phyloP scores from a whole-genome alignment of 352 stramenopile genomes.

The Phytophthora lateralis region DNA sequence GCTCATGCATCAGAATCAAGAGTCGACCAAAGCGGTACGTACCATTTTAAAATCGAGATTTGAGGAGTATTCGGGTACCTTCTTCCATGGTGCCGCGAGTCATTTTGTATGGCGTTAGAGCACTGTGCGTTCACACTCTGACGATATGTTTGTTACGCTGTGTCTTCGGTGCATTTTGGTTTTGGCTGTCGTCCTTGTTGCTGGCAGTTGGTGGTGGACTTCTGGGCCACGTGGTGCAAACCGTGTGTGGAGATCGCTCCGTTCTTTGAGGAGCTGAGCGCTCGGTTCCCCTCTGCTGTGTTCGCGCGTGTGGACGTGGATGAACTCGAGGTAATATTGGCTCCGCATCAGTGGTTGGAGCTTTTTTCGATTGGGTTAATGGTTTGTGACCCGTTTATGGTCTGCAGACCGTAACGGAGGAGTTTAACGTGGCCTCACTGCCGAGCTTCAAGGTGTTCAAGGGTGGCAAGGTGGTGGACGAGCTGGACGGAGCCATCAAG shows the following conservation, averaged over 20 bases:
- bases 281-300: constrained; percentile 47
- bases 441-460: constrained; percentile 95
- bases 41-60: too few relatives aligned
- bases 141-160: background rate
- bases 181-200: constrained; percentile 2
- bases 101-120: too few relatives aligned
- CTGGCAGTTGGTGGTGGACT: constrained; percentile 80
- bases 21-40: constrained; percentile 52
- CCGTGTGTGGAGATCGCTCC: constrained; percentile 81
- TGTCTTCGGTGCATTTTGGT: too few relatives aligned
- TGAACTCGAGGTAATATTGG: constrained; percentile 49
- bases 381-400: background rate
- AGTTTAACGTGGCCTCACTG: constrained; percentile 83
- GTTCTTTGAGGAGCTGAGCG: constrained; percentile 76
- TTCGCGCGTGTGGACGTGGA: constrained; percentile 87
- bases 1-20: constrained; percentile 53
- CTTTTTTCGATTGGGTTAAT: background rate
- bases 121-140: background rate
- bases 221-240: constrained; percentile 87
- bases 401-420: constrained; percentile 57
- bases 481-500: constrained; percentile 82
- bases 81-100: too few relatives aligned
- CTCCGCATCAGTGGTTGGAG: background rate
- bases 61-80: too few relatives aligned
- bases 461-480: constrained; percentile 84